Conservation (phyloP, 1,284 basidiomycete species). For the Inonotus obliquus region DNA sequence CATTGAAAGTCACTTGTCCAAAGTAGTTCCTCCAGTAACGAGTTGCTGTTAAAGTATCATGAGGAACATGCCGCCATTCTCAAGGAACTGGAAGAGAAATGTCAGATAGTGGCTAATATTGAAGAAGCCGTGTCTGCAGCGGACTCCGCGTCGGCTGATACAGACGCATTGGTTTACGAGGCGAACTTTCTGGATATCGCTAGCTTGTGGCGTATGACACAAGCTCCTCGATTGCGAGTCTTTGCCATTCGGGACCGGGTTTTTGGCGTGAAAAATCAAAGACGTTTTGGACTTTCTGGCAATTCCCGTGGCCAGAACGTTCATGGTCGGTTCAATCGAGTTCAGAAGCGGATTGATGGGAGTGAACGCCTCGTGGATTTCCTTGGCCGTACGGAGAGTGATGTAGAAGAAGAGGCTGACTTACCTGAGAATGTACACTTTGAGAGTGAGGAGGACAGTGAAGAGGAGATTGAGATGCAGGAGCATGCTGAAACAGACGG, state of each 20-base stretch:
- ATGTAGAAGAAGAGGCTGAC: constrained; percentile 63
- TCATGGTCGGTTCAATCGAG: constrained; percentile 52
- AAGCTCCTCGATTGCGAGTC: constrained; percentile 56
- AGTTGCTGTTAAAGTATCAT: constrained; percentile 51
- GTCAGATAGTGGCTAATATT: constrained; percentile 44
- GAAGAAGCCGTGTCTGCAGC: constrained; percentile 45
- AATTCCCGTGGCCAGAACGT: constrained; percentile 24
- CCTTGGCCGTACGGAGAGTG: constrained; percentile 65
- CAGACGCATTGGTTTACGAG: constrained; percentile 66
- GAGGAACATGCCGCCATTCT: constrained; percentile 9
- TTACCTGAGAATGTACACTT: constrained; percentile 29
- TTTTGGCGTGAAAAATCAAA: constrained; percentile 39
- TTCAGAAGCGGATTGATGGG: constrained; percentile 68
- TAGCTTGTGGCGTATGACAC: constrained; percentile 62
- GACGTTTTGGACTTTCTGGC: constrained; percentile 19
- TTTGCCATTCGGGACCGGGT: constrained; percentile 48
- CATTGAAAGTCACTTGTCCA: constrained; percentile 43
- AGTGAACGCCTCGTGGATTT: constrained; percentile 55
- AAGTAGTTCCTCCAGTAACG: constrained; percentile 49
- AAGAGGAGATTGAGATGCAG: constrained; percentile 24
- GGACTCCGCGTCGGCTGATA: constrained; percentile 54
- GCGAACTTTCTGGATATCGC: constrained; percentile 59
- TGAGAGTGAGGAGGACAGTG: constrained; percentile 14
- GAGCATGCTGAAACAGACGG: constrained; percentile 36
- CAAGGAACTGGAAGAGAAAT: constrained; percentile 4